Evolutionary conservation across 305 asterid species (phyloP).

Genomic region (Solanum aculeatissimum): DNA sequence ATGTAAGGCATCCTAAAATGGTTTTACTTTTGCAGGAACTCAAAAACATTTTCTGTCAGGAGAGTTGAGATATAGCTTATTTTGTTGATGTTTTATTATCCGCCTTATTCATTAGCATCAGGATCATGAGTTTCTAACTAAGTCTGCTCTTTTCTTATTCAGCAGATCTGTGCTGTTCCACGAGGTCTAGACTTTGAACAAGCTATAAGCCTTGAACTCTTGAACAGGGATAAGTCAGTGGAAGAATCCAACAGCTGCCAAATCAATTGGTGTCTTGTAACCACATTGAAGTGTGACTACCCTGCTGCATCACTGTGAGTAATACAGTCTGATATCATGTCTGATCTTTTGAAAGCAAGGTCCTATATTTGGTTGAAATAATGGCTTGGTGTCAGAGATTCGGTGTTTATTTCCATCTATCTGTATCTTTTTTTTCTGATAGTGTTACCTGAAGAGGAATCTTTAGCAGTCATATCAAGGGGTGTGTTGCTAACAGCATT

Average conservation of each 20-base stretch:
- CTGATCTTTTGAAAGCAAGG: neutral
- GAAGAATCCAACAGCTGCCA: neutral
- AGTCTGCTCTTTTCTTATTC: neutral
- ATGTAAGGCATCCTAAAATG: constrained; percentile 8
- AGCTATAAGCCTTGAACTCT: neutral
- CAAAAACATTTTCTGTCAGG: constrained; percentile 26
- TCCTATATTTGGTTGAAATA: neutral
- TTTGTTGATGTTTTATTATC: constrained; percentile 14
- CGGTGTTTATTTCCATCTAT: neutral
- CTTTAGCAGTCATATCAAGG: neutral
- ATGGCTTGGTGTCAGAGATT: neutral
- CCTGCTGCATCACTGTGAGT: neutral
- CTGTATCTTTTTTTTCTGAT: neutral
- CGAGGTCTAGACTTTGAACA: neutral
- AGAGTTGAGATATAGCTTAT: constrained; percentile 26
- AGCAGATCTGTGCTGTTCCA: neutral
- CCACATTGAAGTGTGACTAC: neutral
- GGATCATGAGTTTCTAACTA: neutral
- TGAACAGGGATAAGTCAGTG: neutral
- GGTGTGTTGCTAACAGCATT: neutral
- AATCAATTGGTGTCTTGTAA: neutral
- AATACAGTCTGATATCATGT: neutral
- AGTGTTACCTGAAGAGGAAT: neutral
- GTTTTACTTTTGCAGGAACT: constrained; percentile 46
- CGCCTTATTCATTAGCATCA: neutral